phyloP scores from a whole-genome alignment of 2,329 filamentous ascomycete species.

The Furcasterigmium furcatum region DNA sequence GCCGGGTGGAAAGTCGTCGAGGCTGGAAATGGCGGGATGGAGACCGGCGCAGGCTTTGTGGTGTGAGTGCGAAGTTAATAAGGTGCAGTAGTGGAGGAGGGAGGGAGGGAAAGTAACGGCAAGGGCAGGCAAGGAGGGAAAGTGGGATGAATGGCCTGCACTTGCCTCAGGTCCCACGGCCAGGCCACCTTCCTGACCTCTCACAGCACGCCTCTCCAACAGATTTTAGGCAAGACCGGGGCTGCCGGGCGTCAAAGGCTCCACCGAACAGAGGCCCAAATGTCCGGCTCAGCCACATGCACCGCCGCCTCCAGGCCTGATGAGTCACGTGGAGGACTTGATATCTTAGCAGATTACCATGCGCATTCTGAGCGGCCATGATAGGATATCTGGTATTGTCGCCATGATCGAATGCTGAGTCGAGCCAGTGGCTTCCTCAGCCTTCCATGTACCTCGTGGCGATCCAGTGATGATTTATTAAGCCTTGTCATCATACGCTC shows the following conservation, averaged over 20 bases:
- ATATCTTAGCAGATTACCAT: neutral
- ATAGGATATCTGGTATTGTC: neutral
- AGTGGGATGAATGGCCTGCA: conserved; percentile 1
- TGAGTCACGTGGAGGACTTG: neutral
- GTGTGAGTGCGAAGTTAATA: neutral
- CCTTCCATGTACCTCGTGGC: neutral
- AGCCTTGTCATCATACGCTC: neutral
- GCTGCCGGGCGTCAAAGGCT: neutral
- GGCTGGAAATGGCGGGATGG: too few relatives aligned
- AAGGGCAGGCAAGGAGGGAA: neutral
- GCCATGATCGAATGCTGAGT: neutral
- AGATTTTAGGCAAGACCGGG: conserved; percentile 1
- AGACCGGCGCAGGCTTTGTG: neutral
- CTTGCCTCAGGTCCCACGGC: neutral
- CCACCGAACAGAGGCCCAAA: neutral
- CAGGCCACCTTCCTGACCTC: neutral
- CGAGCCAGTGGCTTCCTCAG: neutral
- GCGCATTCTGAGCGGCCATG: neutral
- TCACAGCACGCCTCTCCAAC: neutral
- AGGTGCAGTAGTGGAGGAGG: neutral
- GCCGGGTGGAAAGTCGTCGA: too few relatives aligned
- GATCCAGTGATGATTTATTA: neutral
- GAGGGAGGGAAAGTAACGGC: neutral
- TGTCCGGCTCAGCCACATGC: neutral
- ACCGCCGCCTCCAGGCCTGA: neutral